Conservation (phyloP, 768 basidiomycete genomes). For the Gloeostereum incarnatum region DNA sequence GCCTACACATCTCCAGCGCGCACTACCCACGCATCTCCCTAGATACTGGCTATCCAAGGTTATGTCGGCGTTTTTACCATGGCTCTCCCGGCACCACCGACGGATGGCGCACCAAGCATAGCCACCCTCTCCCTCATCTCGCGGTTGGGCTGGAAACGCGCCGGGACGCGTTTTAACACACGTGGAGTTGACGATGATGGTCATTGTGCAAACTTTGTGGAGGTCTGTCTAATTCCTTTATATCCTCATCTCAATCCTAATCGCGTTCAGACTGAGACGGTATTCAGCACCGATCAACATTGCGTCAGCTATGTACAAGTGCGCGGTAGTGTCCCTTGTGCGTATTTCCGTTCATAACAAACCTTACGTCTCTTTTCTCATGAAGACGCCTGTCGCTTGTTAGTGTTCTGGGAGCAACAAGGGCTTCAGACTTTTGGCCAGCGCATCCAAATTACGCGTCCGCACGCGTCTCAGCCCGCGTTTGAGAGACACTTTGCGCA, state of each 20-base stretch:
- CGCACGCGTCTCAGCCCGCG: constrained; percentile 92
- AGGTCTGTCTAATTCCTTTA: constrained; percentile 38
- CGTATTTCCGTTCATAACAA: constrained; percentile 26
- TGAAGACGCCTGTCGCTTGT: constrained; percentile 9
- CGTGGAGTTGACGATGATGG: constrained; percentile 95
- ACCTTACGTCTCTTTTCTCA: no score
- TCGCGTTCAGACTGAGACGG: constrained; percentile 68
- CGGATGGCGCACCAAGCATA: constrained; percentile 60
- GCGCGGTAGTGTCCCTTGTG: constrained; percentile 91
- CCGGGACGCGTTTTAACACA: constrained; percentile 96
- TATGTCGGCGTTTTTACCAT: constrained; percentile 81
- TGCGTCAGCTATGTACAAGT: constrained; percentile 91
- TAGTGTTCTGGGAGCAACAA: constrained; percentile 99
- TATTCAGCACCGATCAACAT: constrained; percentile 80
- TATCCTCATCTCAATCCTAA: constrained; percentile 7
- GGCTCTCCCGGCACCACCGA: constrained; percentile 66
- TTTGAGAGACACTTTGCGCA: constrained; percentile 92
- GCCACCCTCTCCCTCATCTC: constrained; percentile 78
- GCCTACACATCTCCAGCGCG: constrained; percentile 6
- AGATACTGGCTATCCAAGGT: constrained; percentile 92
- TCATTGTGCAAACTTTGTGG: constrained; percentile 93
- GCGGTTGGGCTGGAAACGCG: constrained; percentile 87
- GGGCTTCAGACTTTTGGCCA: constrained; percentile 92
- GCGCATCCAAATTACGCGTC: constrained; percentile 89
- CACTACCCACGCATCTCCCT: constrained; percentile 5